Percentiles rank a stretch among this genome's conserved stretches.
phyloP scores from a whole-genome alignment of 2,329 filamentous ascomycete genomes.

The Pseudocercospora eumusae region DNA sequence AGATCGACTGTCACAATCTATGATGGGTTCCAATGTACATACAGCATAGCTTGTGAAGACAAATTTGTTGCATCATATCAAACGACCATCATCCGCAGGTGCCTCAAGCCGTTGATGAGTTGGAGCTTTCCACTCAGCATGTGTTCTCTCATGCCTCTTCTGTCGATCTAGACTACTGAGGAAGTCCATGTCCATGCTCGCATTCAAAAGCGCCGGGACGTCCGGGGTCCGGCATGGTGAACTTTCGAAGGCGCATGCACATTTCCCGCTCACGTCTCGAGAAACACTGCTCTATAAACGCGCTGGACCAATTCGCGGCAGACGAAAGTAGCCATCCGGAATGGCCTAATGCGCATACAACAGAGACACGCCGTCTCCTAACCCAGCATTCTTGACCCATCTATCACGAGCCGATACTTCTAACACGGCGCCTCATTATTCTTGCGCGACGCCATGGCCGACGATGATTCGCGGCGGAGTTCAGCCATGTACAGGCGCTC shows the following conservation, averaged over 20 bases:
- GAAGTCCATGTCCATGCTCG: not conserved
- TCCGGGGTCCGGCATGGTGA: no score
- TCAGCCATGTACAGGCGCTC: slow-evolving; percentile 59
- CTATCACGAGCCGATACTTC: slow-evolving; percentile 1
- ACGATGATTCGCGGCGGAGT: slow-evolving; percentile 31
- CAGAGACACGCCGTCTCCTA: slow-evolving; percentile 7
- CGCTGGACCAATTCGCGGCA: not conserved
- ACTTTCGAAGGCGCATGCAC: not conserved
- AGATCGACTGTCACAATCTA: no score
- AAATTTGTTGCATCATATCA: no score
- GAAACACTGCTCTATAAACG: not conserved
- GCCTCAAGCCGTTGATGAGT: not conserved
- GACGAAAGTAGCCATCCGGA: not conserved
- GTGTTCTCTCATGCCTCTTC: not conserved
- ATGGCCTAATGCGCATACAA: not conserved
- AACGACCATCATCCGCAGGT: slow-evolving; percentile 9
- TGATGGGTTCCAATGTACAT: no score
- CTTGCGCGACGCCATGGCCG: slow-evolving; percentile 20
- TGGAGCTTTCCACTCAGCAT: not conserved
- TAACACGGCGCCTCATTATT: slow-evolving; percentile 6
- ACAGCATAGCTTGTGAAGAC: no score
- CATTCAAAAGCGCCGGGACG: not conserved
- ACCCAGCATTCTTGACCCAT: not conserved
- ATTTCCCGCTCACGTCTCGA: not conserved
- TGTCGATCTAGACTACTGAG: not conserved